Base-by-base conservation (phyloP, 257 asterid species). In the Lycium barbarum region DNA sequence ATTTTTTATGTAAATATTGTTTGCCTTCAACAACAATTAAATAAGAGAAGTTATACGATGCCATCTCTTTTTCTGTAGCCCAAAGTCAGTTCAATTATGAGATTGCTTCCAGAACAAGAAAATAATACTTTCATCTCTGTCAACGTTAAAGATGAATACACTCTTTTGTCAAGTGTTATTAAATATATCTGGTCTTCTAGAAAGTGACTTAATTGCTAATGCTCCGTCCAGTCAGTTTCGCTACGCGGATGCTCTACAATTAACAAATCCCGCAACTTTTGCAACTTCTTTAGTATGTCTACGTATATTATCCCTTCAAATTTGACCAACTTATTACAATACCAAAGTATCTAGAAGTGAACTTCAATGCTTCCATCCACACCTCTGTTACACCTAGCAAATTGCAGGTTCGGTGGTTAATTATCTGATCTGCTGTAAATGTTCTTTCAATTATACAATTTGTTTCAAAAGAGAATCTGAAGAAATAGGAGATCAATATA, bases 161-260 rank as follows among this genome's bases (percentile, higher is more conserved):
- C 40, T 33, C 45, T 72, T n/a, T 11, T 45, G 0, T 13, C 38
- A 72, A 72, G 9, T 73, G 38, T 5, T 73, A 20, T 73, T 10
- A n/a, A n/a, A 36, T 72, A 45, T 73, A 58, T 45, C 38, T 73
- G n/a, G 11, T 45, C 80, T 73, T 73, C 80, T 45, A 73, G 80
- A 73, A n/a, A 73, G 17, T 6, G 58, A 11, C 59, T 22, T 73
- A 45, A 72, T 14, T 67, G 18, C n/a, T 35, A 6, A 17, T 65
- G 43, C 35, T 33, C 15, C 72, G 43, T 33, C 72, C 72, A 11
- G 8, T 65, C 73, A 13, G 20, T 66, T 33, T 33, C 33, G 47
- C 33, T 66, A 66, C 45, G 73, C 47, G 20, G 38, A 33, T 35
- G 45, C 15, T 26, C 11, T 22, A 40, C 45, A 40, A 40, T 14